phyloP scores from a whole-genome alignment of 1,284 basidiomycete genomes.

The Wolfiporia cocos region DNA sequence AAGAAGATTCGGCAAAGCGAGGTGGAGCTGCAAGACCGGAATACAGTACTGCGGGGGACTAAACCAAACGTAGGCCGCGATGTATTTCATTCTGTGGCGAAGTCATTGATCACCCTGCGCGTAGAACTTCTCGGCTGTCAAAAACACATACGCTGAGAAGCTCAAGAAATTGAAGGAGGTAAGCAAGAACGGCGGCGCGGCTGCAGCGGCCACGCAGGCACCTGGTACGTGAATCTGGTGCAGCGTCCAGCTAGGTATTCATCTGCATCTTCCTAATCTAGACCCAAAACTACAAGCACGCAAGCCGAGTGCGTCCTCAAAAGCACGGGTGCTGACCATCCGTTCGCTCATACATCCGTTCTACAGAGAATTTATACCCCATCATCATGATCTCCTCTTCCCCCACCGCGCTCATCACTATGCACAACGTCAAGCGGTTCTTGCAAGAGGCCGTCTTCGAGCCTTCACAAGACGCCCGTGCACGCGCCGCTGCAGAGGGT shows the following conservation, averaged over 20 bases:
- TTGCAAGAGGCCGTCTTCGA: constrained; percentile 89
- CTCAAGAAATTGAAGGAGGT: constrained; percentile 71
- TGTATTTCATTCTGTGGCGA: neutral
- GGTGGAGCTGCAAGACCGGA: constrained; percentile 70
- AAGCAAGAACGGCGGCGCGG: constrained; percentile 40
- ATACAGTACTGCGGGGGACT: constrained; percentile 67
- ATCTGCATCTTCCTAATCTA: constrained; percentile 14
- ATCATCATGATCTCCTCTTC: constrained; percentile 97
- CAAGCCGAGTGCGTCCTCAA: constrained; percentile 57
- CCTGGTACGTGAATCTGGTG: constrained; percentile 24
- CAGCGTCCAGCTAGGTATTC: neutral
- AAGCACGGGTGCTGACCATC: constrained; percentile 18
- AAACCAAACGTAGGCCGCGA: constrained; percentile 65
- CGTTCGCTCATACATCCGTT: neutral
- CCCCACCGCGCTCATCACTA: constrained; percentile 91
- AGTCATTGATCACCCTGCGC: neutral
- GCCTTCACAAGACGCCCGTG: constrained; percentile 69
- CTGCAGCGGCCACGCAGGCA: constrained; percentile 28
- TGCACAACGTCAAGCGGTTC: constrained; percentile 96
- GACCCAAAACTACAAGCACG: constrained; percentile 51
- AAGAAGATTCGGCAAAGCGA: constrained; percentile 75
- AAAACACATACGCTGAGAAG: constrained; percentile 58
- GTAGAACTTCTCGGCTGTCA: constrained; percentile 75
- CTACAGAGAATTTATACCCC: constrained; percentile 64
- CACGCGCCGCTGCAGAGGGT: constrained; percentile 61